Conservation (phyloP, 495 filamentous ascomycete genomes). For the Penicillium herquei region DNA sequence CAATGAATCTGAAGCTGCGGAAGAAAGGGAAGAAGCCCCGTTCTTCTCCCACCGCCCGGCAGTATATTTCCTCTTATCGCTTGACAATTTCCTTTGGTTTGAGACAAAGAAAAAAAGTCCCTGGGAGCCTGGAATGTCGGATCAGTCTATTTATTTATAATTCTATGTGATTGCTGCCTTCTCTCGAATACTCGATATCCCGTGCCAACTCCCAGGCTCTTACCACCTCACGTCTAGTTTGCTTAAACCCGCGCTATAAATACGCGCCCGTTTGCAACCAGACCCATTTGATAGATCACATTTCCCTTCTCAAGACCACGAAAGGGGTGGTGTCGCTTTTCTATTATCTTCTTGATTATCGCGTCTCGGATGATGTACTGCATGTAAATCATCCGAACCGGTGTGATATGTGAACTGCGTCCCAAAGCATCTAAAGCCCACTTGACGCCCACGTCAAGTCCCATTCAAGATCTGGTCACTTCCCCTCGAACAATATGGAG, state of each 20-base stretch:
- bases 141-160: not conserved
- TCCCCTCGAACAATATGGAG: not conserved
- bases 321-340: not conserved
- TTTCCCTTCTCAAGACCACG: not conserved
- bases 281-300: not conserved
- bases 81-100: not conserved
- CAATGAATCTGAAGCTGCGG: not conserved
- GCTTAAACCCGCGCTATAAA: not conserved
- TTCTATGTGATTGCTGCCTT: not conserved
- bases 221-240: not conserved
- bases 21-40: not conserved
- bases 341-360: too few relatives aligned
- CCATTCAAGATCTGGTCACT: too few relatives aligned
- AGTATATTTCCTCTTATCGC: conserved; percentile 3
- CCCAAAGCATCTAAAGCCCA: too few relatives aligned
- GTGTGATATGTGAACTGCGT: too few relatives aligned
- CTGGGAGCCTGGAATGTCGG: not conserved
- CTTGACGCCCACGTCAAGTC: too few relatives aligned
- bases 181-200: not conserved
- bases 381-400: too few relatives aligned
- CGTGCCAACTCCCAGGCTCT: not conserved
- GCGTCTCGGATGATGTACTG: too few relatives aligned
- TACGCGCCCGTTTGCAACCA: not conserved
- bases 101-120: not conserved
- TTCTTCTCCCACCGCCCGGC: conserved; percentile 14